A percentile compares a stretch with the other conserved stretches of the same genome.
Evolutionary conservation across 2,329 filamentous ascomycete species (phyloP).

Genomic region (Colletotrichum abscissum): DNA sequence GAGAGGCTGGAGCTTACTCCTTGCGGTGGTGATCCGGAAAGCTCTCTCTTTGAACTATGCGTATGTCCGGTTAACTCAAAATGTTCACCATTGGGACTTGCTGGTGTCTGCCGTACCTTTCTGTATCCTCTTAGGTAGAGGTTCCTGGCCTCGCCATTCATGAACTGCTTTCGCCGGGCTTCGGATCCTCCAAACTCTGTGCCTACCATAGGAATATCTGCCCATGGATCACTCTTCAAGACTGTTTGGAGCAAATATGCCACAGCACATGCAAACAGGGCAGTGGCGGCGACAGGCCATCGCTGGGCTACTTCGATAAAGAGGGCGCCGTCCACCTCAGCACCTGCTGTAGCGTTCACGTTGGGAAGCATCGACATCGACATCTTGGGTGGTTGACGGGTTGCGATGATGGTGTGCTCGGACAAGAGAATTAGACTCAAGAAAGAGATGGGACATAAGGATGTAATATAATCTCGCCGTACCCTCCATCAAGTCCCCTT

Average conservation of each 20-base stretch:
- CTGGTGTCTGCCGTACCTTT: slow-evolving; percentile 38
- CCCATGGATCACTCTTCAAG: slow-evolving; percentile 13
- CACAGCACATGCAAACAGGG: neutral
- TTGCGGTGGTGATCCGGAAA: slow-evolving; percentile 43
- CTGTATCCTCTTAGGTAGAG: slow-evolving; percentile 45
- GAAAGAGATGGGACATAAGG: neutral
- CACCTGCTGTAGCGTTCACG: slow-evolving; percentile 4
- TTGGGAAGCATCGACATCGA: slow-evolving; percentile 17
- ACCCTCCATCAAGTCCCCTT: neutral
- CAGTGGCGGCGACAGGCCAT: slow-evolving; percentile 20
- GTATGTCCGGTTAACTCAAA: neutral
- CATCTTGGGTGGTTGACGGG: neutral
- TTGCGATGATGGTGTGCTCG: neutral
- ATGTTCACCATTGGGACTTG: no score
- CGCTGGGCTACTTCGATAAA: slow-evolving; percentile 2
- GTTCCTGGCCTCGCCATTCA: slow-evolving; percentile 36
- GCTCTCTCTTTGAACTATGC: slow-evolving; percentile 44
- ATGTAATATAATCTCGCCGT: slow-evolving; percentile 6
- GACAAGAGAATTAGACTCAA: neutral
- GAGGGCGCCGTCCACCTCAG: slow-evolving; percentile 5
- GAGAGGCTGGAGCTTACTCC: slow-evolving; percentile 26
- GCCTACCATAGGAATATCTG: slow-evolving; percentile 40
- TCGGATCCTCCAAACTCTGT: slow-evolving; percentile 41
- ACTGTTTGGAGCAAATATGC: slow-evolving; percentile 6
- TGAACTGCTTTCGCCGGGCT: slow-evolving; percentile 41